Evolutionary conservation across 495 filamentous ascomycete genomes (phyloP), one percentile per base, ranked within the genome.

Genomic region (Entonaema liquescens): DNA sequence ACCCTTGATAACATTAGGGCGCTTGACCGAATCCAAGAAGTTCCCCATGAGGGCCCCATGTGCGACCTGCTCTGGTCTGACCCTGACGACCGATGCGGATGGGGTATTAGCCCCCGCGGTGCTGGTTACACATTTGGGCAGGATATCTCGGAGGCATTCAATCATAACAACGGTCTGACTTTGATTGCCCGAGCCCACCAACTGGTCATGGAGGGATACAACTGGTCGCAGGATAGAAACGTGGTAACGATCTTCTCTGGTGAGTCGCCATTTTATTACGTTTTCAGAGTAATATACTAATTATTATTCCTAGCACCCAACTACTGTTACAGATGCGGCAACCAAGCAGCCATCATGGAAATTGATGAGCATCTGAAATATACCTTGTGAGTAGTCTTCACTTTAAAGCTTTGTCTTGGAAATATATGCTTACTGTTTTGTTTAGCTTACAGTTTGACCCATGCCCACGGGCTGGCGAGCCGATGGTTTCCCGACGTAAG

Each of bases 311-410:
- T 42, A 97, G 94, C 94, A 36, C 94, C 94, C 31, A 98, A 98
- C 81, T 98, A 98, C 82, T 98, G 94, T 83, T 97, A 97, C 85
- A 88, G 95, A 78, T 99, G 95, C 79, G 95, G 95, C 75, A 99
- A 99, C 82, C 95, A 99, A 82, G 95, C 95, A 56, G 95, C 95
- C 9, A 99, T 99, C 80, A 99, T 99, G 95, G 95, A 99, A 81
- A 99, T 99, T 80, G 95, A 99, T 68, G 95, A 99, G 82, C 94
- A 99, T 81, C 83, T 99, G 80, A 98, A 99, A 85, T 99, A 98
- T 80, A 99, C 95, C 75, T 99, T 99, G 95, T 99, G 88, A 82
- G 93, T 91, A 31, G n/a, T 13, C 59, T 15, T 38, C 11, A 19
- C 23, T 21, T 38, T 8, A 49, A 62, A 65, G 28, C 38, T 36